phyloP scores from a whole-genome alignment of 176 grass and related monocot genomes.

The Cenchrus americanus region DNA sequence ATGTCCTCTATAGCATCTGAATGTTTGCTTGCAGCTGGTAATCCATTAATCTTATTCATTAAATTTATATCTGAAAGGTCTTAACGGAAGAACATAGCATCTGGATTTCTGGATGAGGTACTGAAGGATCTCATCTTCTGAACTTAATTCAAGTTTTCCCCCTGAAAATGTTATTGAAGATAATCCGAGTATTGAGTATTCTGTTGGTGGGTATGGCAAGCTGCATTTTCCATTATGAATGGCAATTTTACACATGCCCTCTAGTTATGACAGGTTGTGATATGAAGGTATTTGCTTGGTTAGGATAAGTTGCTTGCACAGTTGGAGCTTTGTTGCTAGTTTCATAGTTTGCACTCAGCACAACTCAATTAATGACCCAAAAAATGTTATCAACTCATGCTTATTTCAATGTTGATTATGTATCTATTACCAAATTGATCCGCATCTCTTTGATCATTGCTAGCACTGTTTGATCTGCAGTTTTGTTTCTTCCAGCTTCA shows the following conservation, averaged over 20 bases:
- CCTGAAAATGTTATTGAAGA: background rate
- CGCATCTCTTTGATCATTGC: background rate
- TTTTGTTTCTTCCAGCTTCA: background rate
- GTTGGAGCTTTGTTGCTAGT: background rate
- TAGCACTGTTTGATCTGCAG: background rate
- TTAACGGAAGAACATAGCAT: background rate
- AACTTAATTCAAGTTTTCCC: constrained; percentile 10
- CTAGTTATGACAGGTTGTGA: constrained; percentile 12
- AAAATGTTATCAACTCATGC: background rate
- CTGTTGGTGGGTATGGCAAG: constrained; percentile 26
- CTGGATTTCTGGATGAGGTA: background rate
- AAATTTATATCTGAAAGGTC: constrained; percentile 13
- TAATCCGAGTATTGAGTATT: no score
- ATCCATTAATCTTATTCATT: constrained; percentile 16
- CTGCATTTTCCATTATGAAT: background rate
- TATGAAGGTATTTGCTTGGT: constrained; percentile 11
- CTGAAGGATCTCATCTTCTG: background rate
- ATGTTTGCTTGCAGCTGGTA: constrained; percentile 14
- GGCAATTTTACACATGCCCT: background rate
- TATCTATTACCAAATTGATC: background rate
- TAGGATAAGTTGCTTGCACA: background rate
- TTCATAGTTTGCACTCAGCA: background rate
- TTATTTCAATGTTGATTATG: background rate
- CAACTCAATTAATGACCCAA: background rate
- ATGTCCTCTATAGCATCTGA: background rate